Evolutionary conservation across 371 early-diverging fungal genomes (phyloP), one percentile per base, ranked within the genome.

Genomic region (Basidiobolus meristosporus): DNA sequence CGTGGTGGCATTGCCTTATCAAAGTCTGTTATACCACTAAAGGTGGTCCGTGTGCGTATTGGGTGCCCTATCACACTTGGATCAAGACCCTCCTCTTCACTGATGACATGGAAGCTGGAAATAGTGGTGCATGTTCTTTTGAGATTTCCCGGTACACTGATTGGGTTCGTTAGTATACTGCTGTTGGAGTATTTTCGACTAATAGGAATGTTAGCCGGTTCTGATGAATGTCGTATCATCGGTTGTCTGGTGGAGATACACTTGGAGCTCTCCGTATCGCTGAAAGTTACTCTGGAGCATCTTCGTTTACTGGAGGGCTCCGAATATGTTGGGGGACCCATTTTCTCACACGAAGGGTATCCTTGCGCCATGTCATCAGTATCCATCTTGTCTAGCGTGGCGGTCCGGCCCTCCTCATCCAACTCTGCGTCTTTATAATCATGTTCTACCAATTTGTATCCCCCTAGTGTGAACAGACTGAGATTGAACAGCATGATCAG

Each of bases 391-490:
- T 7, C n/a, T n/a, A 34, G 16, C 12, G 4, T 12, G 34, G n/a
- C n/a, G 7, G 5, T 4, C 5, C 3, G 7, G 3, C 18, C 3
- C 4, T 34, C 34, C 7, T 4, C 18, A 7, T 4, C 3, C 12
- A 7, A n/a, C 4, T 34, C n/a, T 3, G n/a, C 5, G 5, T 6
- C 34, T 37, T 41, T 46, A 32, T 18, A 41, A 32, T 47, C 47
- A 11, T 17, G 30, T 30, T 35, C 41, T 3, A 47, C 31, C 12
- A 47, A 23, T 31, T 23, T 14, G 18, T 34, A 51, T 4, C 60
- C 60, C 7, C 56, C 56, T 31, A 60, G 26, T 0, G 60, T 56
- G 28, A 56, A 60, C 10, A 60, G 38, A 20, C 48, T 54, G 22
- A 56, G 33, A 26, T 50, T 53, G 36, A 56, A 54, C 21, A 56